These are phyloP conservation scores for Coemansia sp. DNA, from an alignment of 192 early-diverging fungal genomes.

Conservation along the genomic window DNA sequence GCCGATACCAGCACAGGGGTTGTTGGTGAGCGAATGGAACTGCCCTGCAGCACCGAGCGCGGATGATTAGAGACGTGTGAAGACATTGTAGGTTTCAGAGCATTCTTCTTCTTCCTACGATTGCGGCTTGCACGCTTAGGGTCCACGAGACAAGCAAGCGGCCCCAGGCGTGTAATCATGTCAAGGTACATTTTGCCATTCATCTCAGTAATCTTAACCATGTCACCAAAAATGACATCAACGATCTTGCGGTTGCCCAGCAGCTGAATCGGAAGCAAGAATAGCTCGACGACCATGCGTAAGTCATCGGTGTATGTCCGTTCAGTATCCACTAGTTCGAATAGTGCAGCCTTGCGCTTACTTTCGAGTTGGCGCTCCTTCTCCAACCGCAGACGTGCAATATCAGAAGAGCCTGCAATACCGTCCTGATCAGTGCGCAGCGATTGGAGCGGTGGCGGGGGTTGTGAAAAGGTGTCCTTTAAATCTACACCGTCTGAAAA, in stretches of 20 bases:
- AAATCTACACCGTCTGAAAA: background rate
- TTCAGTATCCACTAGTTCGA: conserved; percentile 50
- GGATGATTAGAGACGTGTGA: conserved; percentile 16
- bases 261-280: conserved; percentile 46
- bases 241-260: conserved; percentile 52
- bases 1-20: conserved; percentile 15
- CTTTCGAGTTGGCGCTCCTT: conserved; percentile 41
- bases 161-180: conserved; percentile 45
- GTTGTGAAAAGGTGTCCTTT: conserved; percentile 5
- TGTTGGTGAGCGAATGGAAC: conserved; percentile 33
- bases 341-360: conserved; percentile 52
- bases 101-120: conserved; percentile 43
- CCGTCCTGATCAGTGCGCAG: conserved; percentile 11
- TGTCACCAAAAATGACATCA: conserved; percentile 53
- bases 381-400: conserved; percentile 17
- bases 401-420: conserved; percentile 5
- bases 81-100: conserved; percentile 9
- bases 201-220: conserved; percentile 55
- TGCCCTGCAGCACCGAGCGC: conserved; percentile 46
- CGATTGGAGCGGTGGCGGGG: background rate
- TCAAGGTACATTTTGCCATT: conserved; percentile 52
- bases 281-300: conserved; percentile 54
- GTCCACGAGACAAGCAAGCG: conserved; percentile 42
- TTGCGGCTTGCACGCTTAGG: conserved; percentile 46
- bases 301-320: conserved; percentile 48